Conservation (phyloP, 1,284 basidiomycete genomes). For the Microbotryum lychnidis-dioicae region DNA sequence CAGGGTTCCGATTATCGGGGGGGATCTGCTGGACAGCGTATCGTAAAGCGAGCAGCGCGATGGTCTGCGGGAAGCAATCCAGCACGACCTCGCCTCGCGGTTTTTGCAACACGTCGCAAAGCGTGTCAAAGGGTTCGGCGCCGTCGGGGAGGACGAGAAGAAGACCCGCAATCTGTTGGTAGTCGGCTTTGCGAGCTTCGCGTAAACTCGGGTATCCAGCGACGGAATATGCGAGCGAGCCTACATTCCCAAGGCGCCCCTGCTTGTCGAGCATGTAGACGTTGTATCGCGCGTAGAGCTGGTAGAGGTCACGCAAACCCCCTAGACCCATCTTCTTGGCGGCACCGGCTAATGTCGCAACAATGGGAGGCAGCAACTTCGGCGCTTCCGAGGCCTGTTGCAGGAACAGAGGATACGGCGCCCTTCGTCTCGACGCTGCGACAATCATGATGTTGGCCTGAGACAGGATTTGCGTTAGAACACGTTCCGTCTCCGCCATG, state of each 20-base stretch:
- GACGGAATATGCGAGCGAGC: slow-evolving; percentile 56
- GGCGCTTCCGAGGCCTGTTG: slow-evolving; percentile 47
- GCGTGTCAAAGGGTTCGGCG: slow-evolving; percentile 4
- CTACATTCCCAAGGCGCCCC: slow-evolving; percentile 47
- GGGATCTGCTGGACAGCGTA: slow-evolving; percentile 1
- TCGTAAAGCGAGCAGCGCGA: slow-evolving; percentile 45
- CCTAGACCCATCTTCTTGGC: slow-evolving; percentile 61
- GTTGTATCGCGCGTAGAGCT: slow-evolving; percentile 68
- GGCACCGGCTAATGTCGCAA: slow-evolving; percentile 56
- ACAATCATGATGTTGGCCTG: slow-evolving; percentile 71
- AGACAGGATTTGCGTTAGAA: slow-evolving; percentile 58
- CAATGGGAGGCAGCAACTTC: slow-evolving; percentile 46
- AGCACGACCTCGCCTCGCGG: slow-evolving; percentile 50
- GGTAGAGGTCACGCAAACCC: slow-evolving; percentile 60
- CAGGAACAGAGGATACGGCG: slow-evolving; percentile 77
- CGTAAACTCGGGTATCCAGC: slow-evolving; percentile 58
- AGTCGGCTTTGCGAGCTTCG: slow-evolving; percentile 25
- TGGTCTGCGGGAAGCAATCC: slow-evolving; percentile 63
- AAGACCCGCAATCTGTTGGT: slow-evolving; percentile 16
- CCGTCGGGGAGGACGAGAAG: slow-evolving; percentile 10
- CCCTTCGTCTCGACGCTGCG: slow-evolving; percentile 70
- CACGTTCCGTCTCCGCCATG: slow-evolving; percentile 52
- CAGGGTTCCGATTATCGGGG: slow-evolving; percentile 37
- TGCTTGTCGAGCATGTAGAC: slow-evolving; percentile 37
- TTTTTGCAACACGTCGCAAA: slow-evolving; percentile 18